Evolutionary conservation across 2,329 filamentous ascomycete genomes (phyloP).

Genomic region (Alternaria brassicae): DNA sequence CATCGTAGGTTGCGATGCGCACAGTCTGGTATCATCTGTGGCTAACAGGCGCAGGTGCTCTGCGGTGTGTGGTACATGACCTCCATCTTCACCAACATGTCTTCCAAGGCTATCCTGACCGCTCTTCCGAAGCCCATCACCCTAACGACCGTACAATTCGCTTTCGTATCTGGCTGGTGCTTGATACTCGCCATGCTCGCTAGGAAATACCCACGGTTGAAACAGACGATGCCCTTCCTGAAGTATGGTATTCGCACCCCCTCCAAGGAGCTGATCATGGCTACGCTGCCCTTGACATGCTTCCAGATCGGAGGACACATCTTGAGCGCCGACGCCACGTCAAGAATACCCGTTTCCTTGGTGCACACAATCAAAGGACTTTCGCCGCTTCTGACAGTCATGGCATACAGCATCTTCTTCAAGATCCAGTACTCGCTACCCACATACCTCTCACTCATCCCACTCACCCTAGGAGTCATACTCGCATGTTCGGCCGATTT

Average conservation of each 20-base stretch:
- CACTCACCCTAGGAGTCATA: slow-evolving; percentile 92
- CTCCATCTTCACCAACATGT: slow-evolving; percentile 95
- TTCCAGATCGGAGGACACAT: slow-evolving; percentile 96
- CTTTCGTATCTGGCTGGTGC: slow-evolving; percentile 89
- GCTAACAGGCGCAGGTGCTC: slow-evolving; percentile 66
- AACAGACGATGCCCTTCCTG: slow-evolving; percentile 76
- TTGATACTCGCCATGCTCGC: slow-evolving; percentile 79
- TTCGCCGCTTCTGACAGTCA: slow-evolving; percentile 91
- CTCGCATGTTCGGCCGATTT: slow-evolving; percentile 94
- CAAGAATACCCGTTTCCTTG: slow-evolving; percentile 92
- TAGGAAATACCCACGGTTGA: slow-evolving; percentile 72
- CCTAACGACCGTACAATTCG: slow-evolving; percentile 91
- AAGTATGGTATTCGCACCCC: slow-evolving; percentile 84
- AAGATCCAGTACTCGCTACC: slow-evolving; percentile 84
- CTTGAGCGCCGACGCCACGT: slow-evolving; percentile 89
- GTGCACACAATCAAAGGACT: slow-evolving; percentile 99
- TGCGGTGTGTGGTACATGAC: slow-evolving; percentile 95
- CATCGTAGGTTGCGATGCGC: slow-evolving; percentile 66
- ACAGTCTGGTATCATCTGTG: slow-evolving; percentile 33
- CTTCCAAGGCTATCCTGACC: slow-evolving; percentile 95
- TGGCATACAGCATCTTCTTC: slow-evolving; percentile 90
- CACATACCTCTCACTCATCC: slow-evolving; percentile 79
- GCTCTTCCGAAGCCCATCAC: slow-evolving; percentile 90
- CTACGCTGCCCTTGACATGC: slow-evolving; percentile 86
- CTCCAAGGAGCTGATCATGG: slow-evolving; percentile 79